These are phyloP conservation scores for Pestalotiopsis sp. DNA, from an alignment of 2,329 filamentous ascomycete species.

Conservation along the genomic window DNA sequence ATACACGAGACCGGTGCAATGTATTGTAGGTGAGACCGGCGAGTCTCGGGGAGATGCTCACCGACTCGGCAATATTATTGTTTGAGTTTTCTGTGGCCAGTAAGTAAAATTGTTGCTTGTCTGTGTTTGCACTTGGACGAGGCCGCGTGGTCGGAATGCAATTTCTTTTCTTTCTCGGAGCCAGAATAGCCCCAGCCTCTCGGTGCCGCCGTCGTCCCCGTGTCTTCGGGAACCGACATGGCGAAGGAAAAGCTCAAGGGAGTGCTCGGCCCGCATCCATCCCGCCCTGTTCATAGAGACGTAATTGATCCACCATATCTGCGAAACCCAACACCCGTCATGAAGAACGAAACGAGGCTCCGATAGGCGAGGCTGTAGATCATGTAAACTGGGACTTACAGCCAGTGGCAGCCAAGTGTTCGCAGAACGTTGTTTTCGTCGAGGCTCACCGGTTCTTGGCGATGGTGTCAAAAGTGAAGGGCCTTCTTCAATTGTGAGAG, in stretches of 20 bases:
- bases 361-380: not conserved
- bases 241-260: not conserved
- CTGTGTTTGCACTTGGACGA: not conserved
- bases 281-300: not conserved
- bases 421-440: not conserved
- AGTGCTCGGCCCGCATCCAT: not conserved
- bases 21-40: not conserved
- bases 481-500: too few species aligned
- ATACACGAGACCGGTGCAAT: not conserved
- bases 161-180: not conserved
- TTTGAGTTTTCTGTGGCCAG: not conserved
- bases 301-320: not conserved
- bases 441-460: too few species aligned
- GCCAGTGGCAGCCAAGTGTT: not conserved
- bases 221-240: not conserved
- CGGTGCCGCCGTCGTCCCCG: not conserved
- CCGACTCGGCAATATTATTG: not conserved
- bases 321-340: not conserved
- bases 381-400: not conserved
- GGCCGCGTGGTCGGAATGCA: not conserved
- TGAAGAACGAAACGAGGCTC: not conserved
- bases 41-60: not conserved
- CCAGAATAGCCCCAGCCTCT: not conserved
- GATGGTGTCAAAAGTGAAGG: too few species aligned
- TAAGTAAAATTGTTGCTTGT: not conserved